A percentile compares a stretch with the other conserved stretches of the same genome.
Evolutionary conservation across 495 filamentous ascomycete genomes (phyloP).

Genomic region (Podospora pseudopauciseta): DNA sequence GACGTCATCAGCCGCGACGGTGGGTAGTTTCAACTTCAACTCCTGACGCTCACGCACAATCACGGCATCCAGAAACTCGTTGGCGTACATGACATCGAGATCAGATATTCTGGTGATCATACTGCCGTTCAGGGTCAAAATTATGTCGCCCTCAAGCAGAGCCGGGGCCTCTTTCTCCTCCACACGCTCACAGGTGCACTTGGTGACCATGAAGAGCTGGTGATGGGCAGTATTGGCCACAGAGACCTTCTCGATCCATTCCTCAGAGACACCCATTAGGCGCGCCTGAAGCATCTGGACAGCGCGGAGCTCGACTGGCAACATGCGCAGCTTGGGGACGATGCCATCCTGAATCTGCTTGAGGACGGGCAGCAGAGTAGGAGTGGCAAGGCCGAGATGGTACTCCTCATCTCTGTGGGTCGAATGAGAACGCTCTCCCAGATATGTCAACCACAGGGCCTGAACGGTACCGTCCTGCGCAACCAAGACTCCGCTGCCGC

Average conservation of each 20-base stretch:
- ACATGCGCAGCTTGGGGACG: conserved; percentile 76
- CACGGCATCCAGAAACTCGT: conserved; percentile 75
- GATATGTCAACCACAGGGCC: conserved; percentile 92
- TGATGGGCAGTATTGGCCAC: conserved; percentile 83
- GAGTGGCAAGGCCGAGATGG: conserved; percentile 88
- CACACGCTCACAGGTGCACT: conserved; percentile 62
- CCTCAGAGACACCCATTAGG: conserved; percentile 94
- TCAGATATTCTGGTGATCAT: conserved; percentile 90
- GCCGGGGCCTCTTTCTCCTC: conserved; percentile 55
- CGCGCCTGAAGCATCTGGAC: conserved; percentile 97
- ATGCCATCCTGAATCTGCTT: conserved; percentile 76
- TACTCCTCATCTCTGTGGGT: conserved; percentile 92
- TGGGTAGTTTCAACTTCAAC: conserved; percentile 72
- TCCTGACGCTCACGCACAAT: conserved; percentile 85
- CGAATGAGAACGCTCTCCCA: conserved; percentile 77
- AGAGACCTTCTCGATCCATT: conserved; percentile 89
- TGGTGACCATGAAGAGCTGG: conserved; percentile 98
- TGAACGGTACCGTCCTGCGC: conserved; percentile 88
- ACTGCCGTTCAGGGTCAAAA: conserved; percentile 85
- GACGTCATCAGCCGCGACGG: conserved; percentile 81
- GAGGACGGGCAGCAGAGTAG: conserved; percentile 79
- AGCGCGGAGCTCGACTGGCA: conserved; percentile 90
- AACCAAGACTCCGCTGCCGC: conserved; percentile 90
- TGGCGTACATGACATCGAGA: conserved; percentile 93
- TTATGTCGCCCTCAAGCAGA: conserved; percentile 86